These are phyloP conservation scores for Ogataea trehalophila DNA, from an alignment of 805 yeast genomes.

Conservation along the genomic window DNA sequence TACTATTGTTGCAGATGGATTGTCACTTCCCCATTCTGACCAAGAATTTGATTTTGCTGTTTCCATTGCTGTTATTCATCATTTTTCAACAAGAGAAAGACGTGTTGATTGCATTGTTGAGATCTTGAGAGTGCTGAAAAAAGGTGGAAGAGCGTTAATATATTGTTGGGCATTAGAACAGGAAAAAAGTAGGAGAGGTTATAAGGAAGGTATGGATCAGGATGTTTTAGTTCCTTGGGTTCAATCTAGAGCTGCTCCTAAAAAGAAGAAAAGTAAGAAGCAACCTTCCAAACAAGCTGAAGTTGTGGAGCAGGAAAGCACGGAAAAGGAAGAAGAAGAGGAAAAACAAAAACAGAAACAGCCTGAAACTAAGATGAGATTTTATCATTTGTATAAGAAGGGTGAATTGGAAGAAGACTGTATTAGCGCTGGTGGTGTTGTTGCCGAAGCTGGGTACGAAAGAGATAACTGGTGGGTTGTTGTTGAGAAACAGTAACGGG, in stretches of 20 bases:
- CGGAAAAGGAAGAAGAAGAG: conserved; percentile 21
- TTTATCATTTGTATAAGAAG: conserved; percentile 77
- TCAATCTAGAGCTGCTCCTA: conserved; percentile 44
- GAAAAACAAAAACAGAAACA: conserved; percentile 14
- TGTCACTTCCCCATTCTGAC: conserved; percentile 52
- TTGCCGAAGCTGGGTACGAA: conserved; percentile 79
- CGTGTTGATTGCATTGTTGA: conserved; percentile 70
- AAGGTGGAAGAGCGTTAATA: conserved; percentile 67
- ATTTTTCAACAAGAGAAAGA: conserved; percentile 81
- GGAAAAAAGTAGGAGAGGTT: conserved; percentile 81
- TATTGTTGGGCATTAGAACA: conserved; percentile 99
- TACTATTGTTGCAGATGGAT: conserved; percentile 76
- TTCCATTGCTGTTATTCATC: conserved; percentile 93
- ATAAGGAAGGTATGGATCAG: conserved; percentile 85
- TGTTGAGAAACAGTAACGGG: conserved; percentile 28
- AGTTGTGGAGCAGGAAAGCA: conserved; percentile 12
- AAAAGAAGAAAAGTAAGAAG: conserved; percentile 27
- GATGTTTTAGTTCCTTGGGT: conserved; percentile 98
- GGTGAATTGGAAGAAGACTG: conserved; percentile 82
- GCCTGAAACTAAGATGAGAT: conserved; percentile 65
- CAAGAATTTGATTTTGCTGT: conserved; percentile 71
- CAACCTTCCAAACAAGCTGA: conserved; percentile 8
- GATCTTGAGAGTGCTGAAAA: conserved; percentile 49
- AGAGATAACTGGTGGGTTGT: conserved; percentile 92
- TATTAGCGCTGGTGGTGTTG: conserved; percentile 59